These are phyloP conservation scores for Tuber indicum DNA, from an alignment of 495 filamentous ascomycete species.

Conservation along the genomic window DNA sequence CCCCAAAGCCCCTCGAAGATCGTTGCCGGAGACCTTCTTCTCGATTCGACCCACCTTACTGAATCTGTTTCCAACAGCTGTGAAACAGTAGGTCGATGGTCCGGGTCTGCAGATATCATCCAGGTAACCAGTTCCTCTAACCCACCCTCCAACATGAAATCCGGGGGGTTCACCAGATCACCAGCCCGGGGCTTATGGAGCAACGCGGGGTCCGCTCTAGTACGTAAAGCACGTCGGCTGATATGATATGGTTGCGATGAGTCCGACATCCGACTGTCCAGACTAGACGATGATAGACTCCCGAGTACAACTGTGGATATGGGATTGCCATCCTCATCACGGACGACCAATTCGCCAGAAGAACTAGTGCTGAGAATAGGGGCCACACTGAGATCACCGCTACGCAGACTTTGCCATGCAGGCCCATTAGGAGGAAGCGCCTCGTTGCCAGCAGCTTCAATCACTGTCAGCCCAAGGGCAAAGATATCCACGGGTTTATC, in stretches of 20 bases:
- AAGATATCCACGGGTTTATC: constrained; percentile 93
- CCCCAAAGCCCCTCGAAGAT: constrained; percentile 96
- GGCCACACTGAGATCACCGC: constrained; percentile 77
- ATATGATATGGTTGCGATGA: constrained; percentile 23
- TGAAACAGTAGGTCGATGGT: constrained; percentile 64
- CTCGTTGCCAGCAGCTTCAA: constrained; percentile 88
- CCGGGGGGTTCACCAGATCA: constrained; percentile 69
- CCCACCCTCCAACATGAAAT: constrained; percentile 79
- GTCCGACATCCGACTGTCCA: constrained; percentile 28
- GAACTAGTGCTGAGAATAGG: constrained; percentile 75
- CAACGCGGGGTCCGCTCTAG: constrained; percentile 39
- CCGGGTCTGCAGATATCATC: constrained; percentile 76
- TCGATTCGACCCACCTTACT: constrained; percentile 65
- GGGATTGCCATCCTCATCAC: constrained; percentile 39
- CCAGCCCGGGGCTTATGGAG: constrained; percentile 50
- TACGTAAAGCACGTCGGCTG: constrained; percentile 32
- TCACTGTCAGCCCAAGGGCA: constrained; percentile 83
- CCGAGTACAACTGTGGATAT: constrained; percentile 58
- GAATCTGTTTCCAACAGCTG: constrained; percentile 63
- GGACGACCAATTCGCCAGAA: constrained; percentile 59
- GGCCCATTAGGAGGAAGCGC: constrained; percentile 84
- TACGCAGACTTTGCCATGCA: constrained; percentile 78
- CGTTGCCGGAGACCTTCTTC: constrained; percentile 75
- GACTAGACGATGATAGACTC: constrained; percentile 40
- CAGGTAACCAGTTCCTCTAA: constrained; percentile 76